Percentiles rank a stretch among this genome's conserved stretches.
phyloP scores from a whole-genome alignment of 108 stramenopile species.

The Schizochytrium sp. region DNA sequence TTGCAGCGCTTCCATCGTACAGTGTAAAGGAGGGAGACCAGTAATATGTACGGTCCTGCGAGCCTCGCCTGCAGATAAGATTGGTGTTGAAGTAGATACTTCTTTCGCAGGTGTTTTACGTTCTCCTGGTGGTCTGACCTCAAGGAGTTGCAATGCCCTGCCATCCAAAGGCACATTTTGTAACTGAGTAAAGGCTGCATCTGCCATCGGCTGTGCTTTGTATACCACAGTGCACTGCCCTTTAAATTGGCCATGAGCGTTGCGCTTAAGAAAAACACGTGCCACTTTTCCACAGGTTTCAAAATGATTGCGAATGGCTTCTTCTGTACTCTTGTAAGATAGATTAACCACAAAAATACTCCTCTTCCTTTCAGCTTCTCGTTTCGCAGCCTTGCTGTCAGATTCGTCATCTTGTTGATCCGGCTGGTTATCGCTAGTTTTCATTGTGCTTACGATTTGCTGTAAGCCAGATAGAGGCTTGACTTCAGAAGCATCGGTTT shows the following conservation, averaged over 20 bases:
- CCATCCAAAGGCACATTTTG: not conserved
- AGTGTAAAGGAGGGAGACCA: constrained; percentile 1
- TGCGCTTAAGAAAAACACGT: not conserved
- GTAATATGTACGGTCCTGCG: not conserved
- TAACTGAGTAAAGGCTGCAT: constrained; percentile 19
- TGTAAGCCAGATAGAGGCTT: too few species aligned
- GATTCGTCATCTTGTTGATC: not conserved
- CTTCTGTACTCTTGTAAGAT: constrained; percentile 36
- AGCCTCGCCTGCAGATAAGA: not conserved
- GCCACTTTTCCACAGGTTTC: not conserved
- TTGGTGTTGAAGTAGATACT: not conserved
- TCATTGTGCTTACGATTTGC: too few species aligned
- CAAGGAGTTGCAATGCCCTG: not conserved
- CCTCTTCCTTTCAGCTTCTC: not conserved
- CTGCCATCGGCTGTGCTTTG: constrained; percentile 17
- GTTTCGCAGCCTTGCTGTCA: not conserved
- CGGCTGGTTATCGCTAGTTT: too few species aligned
- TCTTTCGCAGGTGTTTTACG: not conserved
- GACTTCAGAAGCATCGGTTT: too few species aligned
- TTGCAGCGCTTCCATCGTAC: not conserved
- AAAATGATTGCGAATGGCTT: constrained; percentile 19
- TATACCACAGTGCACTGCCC: constrained; percentile 13
- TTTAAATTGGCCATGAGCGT: not conserved
- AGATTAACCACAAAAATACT: constrained; percentile 42
- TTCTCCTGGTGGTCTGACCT: constrained; percentile 3